Percentiles rank a stretch among this genome's conserved stretches.
phyloP scores from a whole-genome alignment of 2,329 filamentous ascomycete species.

The Didymellaceae sp. region DNA sequence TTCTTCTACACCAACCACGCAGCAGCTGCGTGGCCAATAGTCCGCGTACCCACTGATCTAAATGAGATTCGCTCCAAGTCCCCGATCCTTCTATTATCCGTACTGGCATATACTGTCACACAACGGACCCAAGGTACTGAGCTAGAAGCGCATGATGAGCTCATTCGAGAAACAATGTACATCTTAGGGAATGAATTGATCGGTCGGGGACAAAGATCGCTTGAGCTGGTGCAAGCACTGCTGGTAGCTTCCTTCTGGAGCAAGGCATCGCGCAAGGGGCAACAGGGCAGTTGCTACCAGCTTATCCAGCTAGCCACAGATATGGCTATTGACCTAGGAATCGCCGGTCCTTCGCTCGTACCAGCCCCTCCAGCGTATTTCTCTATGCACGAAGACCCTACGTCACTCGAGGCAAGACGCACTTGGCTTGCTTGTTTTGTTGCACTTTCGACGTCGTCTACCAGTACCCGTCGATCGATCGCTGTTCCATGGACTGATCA shows the following conservation, averaged over 20 bases:
- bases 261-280: conserved; percentile 26
- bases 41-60: conserved; percentile 18
- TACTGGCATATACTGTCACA: conserved; percentile 28
- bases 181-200: conserved; percentile 33
- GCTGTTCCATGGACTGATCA: conserved; percentile 32
- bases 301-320: conserved; percentile 36
- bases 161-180: conserved; percentile 31
- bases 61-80: conserved; percentile 29
- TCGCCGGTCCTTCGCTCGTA: conserved; percentile 31
- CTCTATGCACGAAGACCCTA: conserved; percentile 25
- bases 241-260: conserved; percentile 34
- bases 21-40: conserved; percentile 30
- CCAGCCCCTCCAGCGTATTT: conserved; percentile 35
- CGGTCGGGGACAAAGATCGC: conserved; percentile 30
- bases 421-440: conserved; percentile 41
- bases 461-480: conserved; percentile 29
- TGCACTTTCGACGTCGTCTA: conserved; percentile 27
- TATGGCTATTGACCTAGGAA: conserved; percentile 39
- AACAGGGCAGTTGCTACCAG: conserved; percentile 34
- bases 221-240: conserved; percentile 39
- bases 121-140: conserved; percentile 30
- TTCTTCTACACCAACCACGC: conserved; percentile 23
- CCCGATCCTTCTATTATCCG: conserved; percentile 31
- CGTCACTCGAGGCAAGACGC: conserved; percentile 34
- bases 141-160: conserved; percentile 33